Percentiles rank a stretch among this genome's conserved stretches.
phyloP scores from a whole-genome alignment of 192 early-diverging fungal species.

The Coemansia umbellata region DNA sequence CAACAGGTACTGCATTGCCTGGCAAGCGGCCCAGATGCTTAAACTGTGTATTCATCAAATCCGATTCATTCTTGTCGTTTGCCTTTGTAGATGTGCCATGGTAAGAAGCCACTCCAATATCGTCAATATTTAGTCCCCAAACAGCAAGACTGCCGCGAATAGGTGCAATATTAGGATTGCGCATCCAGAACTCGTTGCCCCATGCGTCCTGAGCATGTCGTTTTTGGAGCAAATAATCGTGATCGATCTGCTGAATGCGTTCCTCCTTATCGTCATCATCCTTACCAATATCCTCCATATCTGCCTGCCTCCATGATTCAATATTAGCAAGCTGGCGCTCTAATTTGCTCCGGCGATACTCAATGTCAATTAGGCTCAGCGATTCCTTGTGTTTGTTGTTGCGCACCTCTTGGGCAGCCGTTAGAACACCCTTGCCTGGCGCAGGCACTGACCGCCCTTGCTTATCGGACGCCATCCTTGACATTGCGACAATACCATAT shows the following conservation, averaged over 20 bases:
- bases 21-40: conserved; percentile 78
- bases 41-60: conserved; percentile 81
- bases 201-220: conserved; percentile 56
- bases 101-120: conserved; percentile 91
- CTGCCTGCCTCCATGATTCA: too few relatives aligned
- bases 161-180: conserved; percentile 72
- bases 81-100: conserved; percentile 93
- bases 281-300: conserved; percentile 5
- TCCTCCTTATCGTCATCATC: neutral
- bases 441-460: conserved; percentile 90
- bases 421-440: conserved; percentile 87
- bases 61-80: conserved; percentile 95
- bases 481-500: conserved; percentile 80
- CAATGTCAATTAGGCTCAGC: conserved; percentile 65
- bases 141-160: conserved; percentile 83
- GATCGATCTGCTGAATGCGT: neutral
- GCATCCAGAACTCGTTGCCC: conserved; percentile 80
- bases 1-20: conserved; percentile 73
- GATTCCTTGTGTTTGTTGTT: conserved; percentile 53
- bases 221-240: conserved; percentile 5
- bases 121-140: conserved; percentile 84
- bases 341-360: conserved; percentile 77
- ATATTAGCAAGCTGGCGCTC: conserved; percentile 19
- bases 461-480: conserved; percentile 91
- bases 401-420: conserved; percentile 71